These are phyloP conservation scores for Neolentinus lepideus DNA, from an alignment of 1,284 basidiomycete genomes.

Conservation along the genomic window DNA sequence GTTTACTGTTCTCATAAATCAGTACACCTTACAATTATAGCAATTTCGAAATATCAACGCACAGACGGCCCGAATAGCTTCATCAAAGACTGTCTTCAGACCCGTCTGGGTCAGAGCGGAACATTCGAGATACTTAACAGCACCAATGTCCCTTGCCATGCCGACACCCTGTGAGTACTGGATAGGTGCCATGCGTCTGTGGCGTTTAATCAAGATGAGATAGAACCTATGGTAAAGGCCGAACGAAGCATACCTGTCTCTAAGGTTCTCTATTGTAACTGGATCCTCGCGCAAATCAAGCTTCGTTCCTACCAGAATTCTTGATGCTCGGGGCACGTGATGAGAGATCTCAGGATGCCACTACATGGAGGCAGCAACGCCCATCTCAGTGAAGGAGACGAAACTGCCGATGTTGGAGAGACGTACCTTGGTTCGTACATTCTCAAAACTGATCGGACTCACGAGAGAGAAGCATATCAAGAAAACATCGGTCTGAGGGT, in stretches of 20 bases:
- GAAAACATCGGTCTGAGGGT: constrained; percentile 99
- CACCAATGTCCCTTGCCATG: constrained; percentile 92
- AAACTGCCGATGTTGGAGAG: constrained; percentile 2
- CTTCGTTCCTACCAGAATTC: constrained; percentile 97
- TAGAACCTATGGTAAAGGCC: not conserved
- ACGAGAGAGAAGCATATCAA: constrained; percentile 98
- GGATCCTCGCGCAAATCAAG: constrained; percentile 96
- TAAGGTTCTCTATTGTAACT: constrained; percentile 84
- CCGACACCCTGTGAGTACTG: constrained; percentile 85
- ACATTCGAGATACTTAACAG: constrained; percentile 96
- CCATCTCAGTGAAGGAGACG: constrained; percentile 3
- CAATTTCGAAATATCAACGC: constrained; percentile 31
- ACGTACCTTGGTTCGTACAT: constrained; percentile 91
- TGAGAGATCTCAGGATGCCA: constrained; percentile 97
- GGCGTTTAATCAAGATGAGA: too few species aligned
- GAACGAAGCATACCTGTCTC: constrained; percentile 62
- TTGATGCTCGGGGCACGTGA: constrained; percentile 91
- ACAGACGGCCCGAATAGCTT: constrained; percentile 90
- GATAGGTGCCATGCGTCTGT: constrained; percentile 95
- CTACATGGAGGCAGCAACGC: constrained; percentile 31
- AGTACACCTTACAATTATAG: constrained; percentile 7
- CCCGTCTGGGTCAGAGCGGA: constrained; percentile 98
- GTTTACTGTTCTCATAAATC: constrained; percentile 50
- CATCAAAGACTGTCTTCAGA: constrained; percentile 94
- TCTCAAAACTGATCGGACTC: constrained; percentile 96